phyloP scores from a whole-genome alignment of 2,329 filamentous ascomycete species.

The Colletotrichum chrysophilum region DNA sequence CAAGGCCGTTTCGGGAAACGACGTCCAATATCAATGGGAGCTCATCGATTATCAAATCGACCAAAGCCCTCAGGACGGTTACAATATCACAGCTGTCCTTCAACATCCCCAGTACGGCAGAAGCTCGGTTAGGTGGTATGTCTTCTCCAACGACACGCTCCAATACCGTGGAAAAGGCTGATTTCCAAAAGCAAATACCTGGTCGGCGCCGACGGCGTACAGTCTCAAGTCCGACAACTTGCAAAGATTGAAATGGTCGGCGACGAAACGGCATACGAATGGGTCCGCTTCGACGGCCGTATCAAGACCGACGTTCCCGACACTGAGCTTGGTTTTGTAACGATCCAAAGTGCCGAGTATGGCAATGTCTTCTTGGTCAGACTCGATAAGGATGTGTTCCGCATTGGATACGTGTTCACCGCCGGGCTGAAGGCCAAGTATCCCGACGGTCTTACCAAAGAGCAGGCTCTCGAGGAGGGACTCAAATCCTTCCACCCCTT shows the following conservation, averaged over 20 bases:
- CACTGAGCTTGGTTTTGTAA: not conserved
- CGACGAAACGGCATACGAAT: not conserved
- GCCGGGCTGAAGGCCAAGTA: not conserved
- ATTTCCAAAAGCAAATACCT: not conserved
- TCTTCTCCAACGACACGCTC: too few species aligned
- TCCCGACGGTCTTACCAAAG: not conserved
- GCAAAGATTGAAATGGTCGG: not conserved
- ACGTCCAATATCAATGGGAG: not conserved
- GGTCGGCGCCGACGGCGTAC: not conserved
- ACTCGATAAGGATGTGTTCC: not conserved
- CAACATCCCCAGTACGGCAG: not conserved
- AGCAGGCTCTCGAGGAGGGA: not conserved
- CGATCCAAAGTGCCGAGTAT: not conserved
- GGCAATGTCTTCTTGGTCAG: not conserved
- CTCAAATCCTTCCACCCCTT: not conserved
- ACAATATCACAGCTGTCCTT: not conserved
- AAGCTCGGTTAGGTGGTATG: not conserved
- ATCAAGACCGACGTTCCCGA: not conserved
- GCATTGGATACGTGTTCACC: not conserved
- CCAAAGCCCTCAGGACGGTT: not conserved
- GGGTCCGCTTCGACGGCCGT: not conserved
- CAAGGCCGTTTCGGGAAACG: not conserved
- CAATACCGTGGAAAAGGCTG: not conserved
- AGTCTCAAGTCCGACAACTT: not conserved
- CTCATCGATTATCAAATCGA: not conserved